phyloP scores from a whole-genome alignment of 2,329 filamentous ascomycete genomes.

The Ophiosphaerella narmari region DNA sequence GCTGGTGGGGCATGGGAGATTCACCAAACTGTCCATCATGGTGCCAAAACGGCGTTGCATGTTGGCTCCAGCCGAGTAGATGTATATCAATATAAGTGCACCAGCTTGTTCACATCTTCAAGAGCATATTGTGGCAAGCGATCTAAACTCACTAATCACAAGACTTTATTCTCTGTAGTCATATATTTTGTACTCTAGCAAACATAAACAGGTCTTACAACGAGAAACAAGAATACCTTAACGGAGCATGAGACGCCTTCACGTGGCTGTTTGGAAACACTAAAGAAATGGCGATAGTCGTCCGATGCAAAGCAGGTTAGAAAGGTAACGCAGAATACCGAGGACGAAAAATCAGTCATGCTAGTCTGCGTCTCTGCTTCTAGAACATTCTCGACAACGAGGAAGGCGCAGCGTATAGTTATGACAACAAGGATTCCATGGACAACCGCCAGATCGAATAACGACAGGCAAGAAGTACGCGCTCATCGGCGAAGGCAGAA shows the following conservation, averaged over 20 bases:
- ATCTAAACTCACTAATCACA: too few species aligned
- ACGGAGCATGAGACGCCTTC: too few species aligned
- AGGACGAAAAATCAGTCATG: slow-evolving; percentile 51
- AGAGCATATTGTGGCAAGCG: too few species aligned
- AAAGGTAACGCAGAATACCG: slow-evolving; percentile 51
- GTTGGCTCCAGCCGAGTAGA: slow-evolving; percentile 32
- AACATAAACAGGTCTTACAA: too few species aligned
- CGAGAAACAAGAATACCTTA: too few species aligned
- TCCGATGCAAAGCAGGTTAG: slow-evolving; percentile 13
- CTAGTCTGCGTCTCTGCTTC: slow-evolving; percentile 53
- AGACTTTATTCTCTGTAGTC: too few species aligned
- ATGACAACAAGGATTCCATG: slow-evolving; percentile 48
- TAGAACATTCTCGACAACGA: slow-evolving; percentile 54
- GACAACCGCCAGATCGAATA: slow-evolving; percentile 49
- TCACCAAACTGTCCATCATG: slow-evolving; percentile 34
- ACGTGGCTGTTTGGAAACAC: not conserved
- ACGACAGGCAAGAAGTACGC: slow-evolving; percentile 54
- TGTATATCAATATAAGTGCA: too few species aligned
- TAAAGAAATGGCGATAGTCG: too few species aligned
- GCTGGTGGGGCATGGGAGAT: not conserved
- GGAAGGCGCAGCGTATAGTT: slow-evolving; percentile 47
- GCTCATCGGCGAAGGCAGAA: slow-evolving; percentile 44
- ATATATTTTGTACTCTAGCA: too few species aligned
- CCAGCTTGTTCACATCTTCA: too few species aligned
- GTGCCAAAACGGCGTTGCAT: slow-evolving; percentile 50